Conservation (phyloP, 352 stramenopile species). For the Globisporangium spinosum region DNA sequence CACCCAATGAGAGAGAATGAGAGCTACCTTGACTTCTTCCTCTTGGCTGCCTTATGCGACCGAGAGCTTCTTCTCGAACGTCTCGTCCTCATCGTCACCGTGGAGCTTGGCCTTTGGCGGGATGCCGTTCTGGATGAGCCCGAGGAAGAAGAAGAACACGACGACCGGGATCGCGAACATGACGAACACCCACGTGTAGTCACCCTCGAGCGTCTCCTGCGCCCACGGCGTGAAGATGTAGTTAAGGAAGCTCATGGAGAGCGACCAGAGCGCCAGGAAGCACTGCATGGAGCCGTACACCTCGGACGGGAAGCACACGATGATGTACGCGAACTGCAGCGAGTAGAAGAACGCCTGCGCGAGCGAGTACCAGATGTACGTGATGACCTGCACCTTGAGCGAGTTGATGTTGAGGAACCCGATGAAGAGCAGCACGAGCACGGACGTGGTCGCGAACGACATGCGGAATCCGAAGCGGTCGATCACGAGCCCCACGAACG, state of each 20-base stretch:
- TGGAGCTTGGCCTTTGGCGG: conserved; percentile 2
- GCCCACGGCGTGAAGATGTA: conserved; percentile 37
- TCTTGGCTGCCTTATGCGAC: conserved; percentile 10
- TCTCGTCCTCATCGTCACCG: conserved; percentile 4
- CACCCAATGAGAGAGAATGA: not conserved
- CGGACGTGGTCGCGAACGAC: conserved; percentile 19
- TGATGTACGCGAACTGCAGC: conserved; percentile 32
- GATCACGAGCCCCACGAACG: conserved; percentile 26
- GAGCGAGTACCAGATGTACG: conserved; percentile 26
- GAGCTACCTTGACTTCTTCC: not conserved
- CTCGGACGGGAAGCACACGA: conserved; percentile 32
- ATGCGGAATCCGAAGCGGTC: conserved; percentile 22
- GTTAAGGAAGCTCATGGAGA: conserved; percentile 34
- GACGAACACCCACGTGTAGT: conserved; percentile 31
- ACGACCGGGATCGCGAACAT: conserved; percentile 31
- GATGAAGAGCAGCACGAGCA: conserved; percentile 25
- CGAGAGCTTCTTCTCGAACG: conserved; percentile 17
- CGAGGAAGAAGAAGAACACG: conserved; percentile 28
- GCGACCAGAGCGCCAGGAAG: conserved; percentile 29
- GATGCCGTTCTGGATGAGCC: conserved; percentile 20
- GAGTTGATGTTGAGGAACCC: conserved; percentile 23
- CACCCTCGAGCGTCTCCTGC: conserved; percentile 27
- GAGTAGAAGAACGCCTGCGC: conserved; percentile 27
- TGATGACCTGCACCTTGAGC: conserved; percentile 23
- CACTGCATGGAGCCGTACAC: conserved; percentile 37